Base-by-base conservation (phyloP, 83 land plant species). In the Picea mariana region DNA sequence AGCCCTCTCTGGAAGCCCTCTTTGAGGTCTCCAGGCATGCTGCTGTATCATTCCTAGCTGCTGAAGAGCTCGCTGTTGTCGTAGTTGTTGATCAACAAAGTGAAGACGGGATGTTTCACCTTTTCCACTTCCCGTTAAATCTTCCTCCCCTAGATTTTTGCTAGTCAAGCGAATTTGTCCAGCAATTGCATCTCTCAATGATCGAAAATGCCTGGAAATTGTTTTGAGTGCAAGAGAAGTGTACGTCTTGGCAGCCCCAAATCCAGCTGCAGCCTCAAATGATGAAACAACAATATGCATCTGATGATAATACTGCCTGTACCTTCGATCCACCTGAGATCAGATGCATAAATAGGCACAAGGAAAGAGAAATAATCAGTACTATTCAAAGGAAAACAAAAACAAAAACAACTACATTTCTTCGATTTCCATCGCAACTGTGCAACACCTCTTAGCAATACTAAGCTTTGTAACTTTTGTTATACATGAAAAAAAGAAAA, bases 1-100 rank as follows among this genome's bases (percentile, higher is more conserved):
- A 68, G 93, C 79, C 15, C 88, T 79, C 77, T 91, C 93, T 27
- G 93, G 93, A n/a, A 91, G 84, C 18, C 93, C 93, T 40, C 93
- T 67, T 82, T 91, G 93, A 2, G 90, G 85, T 40, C 85, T 63
- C 85, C 85, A 84, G 58, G 78, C 85, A 69, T 84, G 85, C n/a
- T 84, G 85, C 40, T 67, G 83, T 49, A 92, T 87, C 92, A 90
- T 92, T 3, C 95, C 92, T 79, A 89, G 90, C 81, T 93, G 98
- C 81, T 94, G 95, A 62, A 92, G 90, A 2, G 97, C 94, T 27
- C 90, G 80, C 82, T 96, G 97, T 84, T 95, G 99, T 11, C 97
- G 83, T 9, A 92, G 83, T 18, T 95, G 97, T 52, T 92, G 90
- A 78, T 95, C 99, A 21, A 90, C 88, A 64, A 84, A 90, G 31